A percentile compares a stretch with the other conserved stretches of the same genome.
phyloP scores from a whole-genome alignment of 176 grass and related monocot species.

The Triticum turgidum region DNA sequence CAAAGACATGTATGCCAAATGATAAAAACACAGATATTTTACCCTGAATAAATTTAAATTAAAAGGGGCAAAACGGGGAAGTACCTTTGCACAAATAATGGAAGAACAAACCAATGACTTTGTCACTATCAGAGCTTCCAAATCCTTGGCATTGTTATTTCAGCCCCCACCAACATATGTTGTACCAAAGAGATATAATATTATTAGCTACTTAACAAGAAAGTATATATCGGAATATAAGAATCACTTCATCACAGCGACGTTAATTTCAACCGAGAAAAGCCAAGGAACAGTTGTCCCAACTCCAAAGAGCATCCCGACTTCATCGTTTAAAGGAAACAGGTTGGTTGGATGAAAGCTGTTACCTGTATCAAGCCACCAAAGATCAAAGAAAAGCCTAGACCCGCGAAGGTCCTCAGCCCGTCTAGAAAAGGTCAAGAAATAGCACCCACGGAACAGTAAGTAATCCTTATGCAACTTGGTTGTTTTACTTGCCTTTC shows the following conservation, averaged over 20 bases:
- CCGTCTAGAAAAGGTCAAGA: slow-evolving; percentile 14
- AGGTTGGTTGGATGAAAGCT: slow-evolving; percentile 5
- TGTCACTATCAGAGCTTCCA: slow-evolving; percentile 19
- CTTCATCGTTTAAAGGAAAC: slow-evolving; percentile 14
- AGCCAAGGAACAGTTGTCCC: background rate
- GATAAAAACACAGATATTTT: background rate
- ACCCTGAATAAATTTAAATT: slow-evolving; percentile 6
- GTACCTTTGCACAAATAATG: slow-evolving; percentile 27
- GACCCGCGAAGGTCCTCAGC: slow-evolving; percentile 3
- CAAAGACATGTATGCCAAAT: slow-evolving; percentile 22
- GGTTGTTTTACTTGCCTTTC: slow-evolving; percentile 36
- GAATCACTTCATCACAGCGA: background rate
- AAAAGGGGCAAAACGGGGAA: slow-evolving; percentile 23
- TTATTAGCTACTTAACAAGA: slow-evolving; percentile 8
- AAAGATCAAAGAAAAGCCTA: slow-evolving; percentile 7
- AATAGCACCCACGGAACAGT: slow-evolving; percentile 27
- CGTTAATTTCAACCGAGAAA: slow-evolving; percentile 15
- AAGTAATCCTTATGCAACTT: slow-evolving; percentile 50
- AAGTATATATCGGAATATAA: slow-evolving; percentile 12
- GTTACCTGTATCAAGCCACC: slow-evolving; percentile 7
- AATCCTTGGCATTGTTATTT: slow-evolving; percentile 41
- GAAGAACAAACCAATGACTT: slow-evolving; percentile 16
- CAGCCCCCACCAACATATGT: slow-evolving; percentile 25
- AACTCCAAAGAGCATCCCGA: background rate
- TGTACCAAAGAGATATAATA: slow-evolving; percentile 22